Evolutionary conservation across 805 yeast genomes (phyloP), one percentile per base, ranked within the genome.

Genomic region (Lipomyces yamanashiensis): DNA sequence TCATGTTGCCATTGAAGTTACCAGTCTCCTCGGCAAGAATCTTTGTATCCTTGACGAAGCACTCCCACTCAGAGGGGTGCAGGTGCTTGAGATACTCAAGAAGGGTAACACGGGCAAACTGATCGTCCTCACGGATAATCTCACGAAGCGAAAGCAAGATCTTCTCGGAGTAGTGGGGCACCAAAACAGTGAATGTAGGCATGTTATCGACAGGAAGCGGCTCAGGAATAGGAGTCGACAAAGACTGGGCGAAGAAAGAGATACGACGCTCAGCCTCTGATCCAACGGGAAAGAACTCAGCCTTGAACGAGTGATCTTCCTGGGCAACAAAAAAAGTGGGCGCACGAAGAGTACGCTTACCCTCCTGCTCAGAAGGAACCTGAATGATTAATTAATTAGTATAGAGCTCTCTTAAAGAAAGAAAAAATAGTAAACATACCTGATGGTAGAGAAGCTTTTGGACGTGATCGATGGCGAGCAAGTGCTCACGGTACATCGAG

Each of bases 221-320:
- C 81, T 95, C 99, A 68, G 97, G 97, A 73, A 95, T 92, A 71
- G 99, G 99, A 64, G 99, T 95, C 58, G 99, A 96, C 78, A 95
- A 83, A 10, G 98, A 92, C 80, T 95, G 99, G 64, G 99, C 99
- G 81, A 95, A 95, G 89, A 96, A 95, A 64, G 98, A 90, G 72
- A 95, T 92, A 84, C 99, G 95, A 83, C 99, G 92, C 82, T 96
- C 99, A 69, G 99, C 99, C 80, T 95, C 99, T 51, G 97, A 91
- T 78, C 93, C 86, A 74, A 87, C 84, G 72, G 99, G 98, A 90
- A 95, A 95, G 76, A 91, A 96, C 82, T 93, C 98, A 70, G 98
- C 90, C 70, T 90, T 96, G 74, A 92, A 90, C 75, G 92, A 89
- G 79, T 83, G 84, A 73, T 95, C 99, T 80, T 95, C 99, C 80